These are phyloP conservation scores for Backusella australiensis DNA, from an alignment of 192 early-diverging fungal genomes.

Conservation along the genomic window DNA sequence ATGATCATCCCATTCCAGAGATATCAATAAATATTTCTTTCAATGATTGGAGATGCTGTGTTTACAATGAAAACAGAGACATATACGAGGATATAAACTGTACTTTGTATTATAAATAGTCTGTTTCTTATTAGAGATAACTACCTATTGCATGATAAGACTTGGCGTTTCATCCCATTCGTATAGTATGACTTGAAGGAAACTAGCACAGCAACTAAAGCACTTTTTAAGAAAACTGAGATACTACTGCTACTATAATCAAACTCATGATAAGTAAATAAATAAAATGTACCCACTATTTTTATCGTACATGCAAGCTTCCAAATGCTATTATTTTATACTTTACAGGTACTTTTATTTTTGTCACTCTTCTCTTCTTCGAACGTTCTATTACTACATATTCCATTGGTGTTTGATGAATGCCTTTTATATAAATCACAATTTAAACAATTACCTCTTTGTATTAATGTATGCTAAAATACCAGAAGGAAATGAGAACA, in stretches of 20 bases:
- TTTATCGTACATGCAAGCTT: constrained; percentile 28
- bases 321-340: constrained; percentile 55
- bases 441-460: not conserved
- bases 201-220: constrained; percentile 64
- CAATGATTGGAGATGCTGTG: constrained; percentile 50
- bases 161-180: not conserved
- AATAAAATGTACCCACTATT: not conserved
- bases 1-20: constrained; percentile 53
- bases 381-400: not conserved
- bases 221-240: constrained; percentile 56
- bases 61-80: constrained; percentile 57
- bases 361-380: not conserved
- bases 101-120: constrained; percentile 52
- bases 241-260: constrained; percentile 61
- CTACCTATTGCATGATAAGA: not conserved
- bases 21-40: constrained; percentile 56
- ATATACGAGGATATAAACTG: constrained; percentile 50
- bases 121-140: constrained; percentile 39
- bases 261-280: not conserved
- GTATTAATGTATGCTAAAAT: not conserved
- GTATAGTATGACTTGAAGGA: constrained; percentile 59
- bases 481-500: not conserved
- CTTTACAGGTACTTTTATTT: constrained; percentile 38
- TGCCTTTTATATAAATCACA: not conserved
- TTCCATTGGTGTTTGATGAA: not conserved